Conservation (phyloP, 805 yeast genomes). For the Wickerhamiella musiphila region DNA sequence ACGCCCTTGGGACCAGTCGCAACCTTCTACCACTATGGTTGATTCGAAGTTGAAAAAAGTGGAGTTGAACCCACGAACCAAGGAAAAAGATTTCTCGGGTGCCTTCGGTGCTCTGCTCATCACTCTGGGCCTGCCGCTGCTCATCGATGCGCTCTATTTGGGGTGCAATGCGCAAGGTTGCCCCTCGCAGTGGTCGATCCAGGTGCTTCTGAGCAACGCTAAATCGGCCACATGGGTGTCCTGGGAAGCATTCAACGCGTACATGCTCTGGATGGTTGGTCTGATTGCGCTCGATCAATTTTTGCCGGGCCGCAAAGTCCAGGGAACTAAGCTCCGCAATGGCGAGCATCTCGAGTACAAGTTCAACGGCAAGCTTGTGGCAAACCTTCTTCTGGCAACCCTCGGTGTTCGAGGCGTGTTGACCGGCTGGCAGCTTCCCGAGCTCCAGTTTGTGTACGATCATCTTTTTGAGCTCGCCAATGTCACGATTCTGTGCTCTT, state of each 20-base stretch:
- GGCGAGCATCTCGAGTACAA: slow-evolving; percentile 54
- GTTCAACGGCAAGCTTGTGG: slow-evolving; percentile 60
- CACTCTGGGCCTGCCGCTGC: slow-evolving; percentile 46
- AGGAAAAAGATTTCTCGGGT: slow-evolving; percentile 63
- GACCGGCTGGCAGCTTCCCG: slow-evolving; percentile 49
- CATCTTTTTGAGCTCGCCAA: slow-evolving; percentile 49
- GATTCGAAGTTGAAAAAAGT: background rate
- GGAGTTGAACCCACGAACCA: slow-evolving; percentile 48
- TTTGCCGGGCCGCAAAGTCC: slow-evolving; percentile 43
- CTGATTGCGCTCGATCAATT: slow-evolving; percentile 46
- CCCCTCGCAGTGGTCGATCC: slow-evolving; percentile 14
- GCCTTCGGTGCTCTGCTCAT: slow-evolving; percentile 52
- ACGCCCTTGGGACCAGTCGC: no score
- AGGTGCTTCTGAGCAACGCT: slow-evolving; percentile 7
- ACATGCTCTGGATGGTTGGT: slow-evolving; percentile 53
- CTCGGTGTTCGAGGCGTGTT: slow-evolving; percentile 35
- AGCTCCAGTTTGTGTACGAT: slow-evolving; percentile 56
- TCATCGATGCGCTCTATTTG: slow-evolving; percentile 42
- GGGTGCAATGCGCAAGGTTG: slow-evolving; percentile 36
- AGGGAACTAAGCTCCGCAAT: slow-evolving; percentile 63
- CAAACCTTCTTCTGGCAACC: slow-evolving; percentile 23
- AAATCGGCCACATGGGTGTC: slow-evolving; percentile 12
- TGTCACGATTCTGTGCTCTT: slow-evolving; percentile 46
- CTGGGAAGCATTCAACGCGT: slow-evolving; percentile 39
- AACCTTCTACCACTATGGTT: no score